Base-by-base conservation (phyloP, 2,329 filamentous ascomycete genomes). In the Colletotrichum phormii region DNA sequence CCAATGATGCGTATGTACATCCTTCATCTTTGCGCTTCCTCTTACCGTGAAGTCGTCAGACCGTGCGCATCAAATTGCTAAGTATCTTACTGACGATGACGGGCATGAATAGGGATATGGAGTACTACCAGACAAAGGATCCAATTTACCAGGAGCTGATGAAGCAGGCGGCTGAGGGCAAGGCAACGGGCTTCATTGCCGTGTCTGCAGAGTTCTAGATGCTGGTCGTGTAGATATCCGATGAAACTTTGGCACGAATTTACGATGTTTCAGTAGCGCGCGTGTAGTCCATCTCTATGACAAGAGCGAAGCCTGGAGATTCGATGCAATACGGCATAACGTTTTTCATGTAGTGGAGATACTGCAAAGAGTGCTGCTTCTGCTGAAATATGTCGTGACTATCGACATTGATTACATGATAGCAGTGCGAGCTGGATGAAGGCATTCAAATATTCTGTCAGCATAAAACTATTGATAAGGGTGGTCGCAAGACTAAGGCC, bases 91-190 rank as follows among this genome's bases (percentile, higher is more conserved):
- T 54, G 8, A 13, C 2, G 22, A 49, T 24, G 33, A 29, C 53
- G 57, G 33, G 26, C 26, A 29, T 37, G 33, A 0, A 22, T 13
- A 71, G 67, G 55, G 71, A 73, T 3, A 73, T 73, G 71, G 71
- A 71, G 49, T 73, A 73, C 55, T 71, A 71, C 35, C 71, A 73
- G 60, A 71, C 66, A 2, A 66, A 73, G 22, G 71, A 73, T 57
- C 33, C 71, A 22, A 53, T 73, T 22, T 73, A 71, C 67, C 46
- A 73, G 46, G 66, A 71, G 18, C 55, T 73, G n/a, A 70, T 61
- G 71, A 62, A 51, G 67, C 67, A 73, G 61, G 71, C 71, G 5
- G 67, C 66, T 9, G 71, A 73, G 62, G 71, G 71, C 29, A 71
- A 71, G 60, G 71, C 71, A 2, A 66, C 71, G 5, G 71, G 66